phyloP scores from a whole-genome alignment of 78 protist species.

The Mastigamoeba balamuthi region DNA sequence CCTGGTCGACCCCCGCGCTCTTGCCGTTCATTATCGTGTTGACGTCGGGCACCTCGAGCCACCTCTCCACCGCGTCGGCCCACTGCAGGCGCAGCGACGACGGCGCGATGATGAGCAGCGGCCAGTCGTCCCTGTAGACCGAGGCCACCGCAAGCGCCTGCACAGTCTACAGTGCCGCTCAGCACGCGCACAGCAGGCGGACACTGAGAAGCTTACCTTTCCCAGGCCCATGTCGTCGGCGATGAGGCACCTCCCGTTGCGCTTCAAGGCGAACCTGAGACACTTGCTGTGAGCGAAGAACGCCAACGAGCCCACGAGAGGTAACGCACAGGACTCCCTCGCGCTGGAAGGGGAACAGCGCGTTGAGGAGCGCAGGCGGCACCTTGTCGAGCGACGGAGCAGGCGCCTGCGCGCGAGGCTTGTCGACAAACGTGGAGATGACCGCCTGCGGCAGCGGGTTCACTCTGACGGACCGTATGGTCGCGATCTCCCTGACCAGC shows the following conservation, averaged over 20 bases:
- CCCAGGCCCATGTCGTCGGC: neutral
- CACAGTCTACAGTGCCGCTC: neutral
- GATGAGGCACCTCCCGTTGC: neutral
- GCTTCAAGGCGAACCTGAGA: neutral
- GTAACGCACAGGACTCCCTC: neutral
- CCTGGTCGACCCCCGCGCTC: constrained; percentile 33
- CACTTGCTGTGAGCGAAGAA: no score
- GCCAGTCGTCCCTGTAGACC: constrained; percentile 31
- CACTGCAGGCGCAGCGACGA: constrained; percentile 35
- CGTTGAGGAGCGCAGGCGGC: no score
- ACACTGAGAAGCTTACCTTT: neutral
- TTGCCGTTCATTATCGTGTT: constrained; percentile 37
- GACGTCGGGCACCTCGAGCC: neutral
- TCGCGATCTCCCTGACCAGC: no score
- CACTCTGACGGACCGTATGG: no score
- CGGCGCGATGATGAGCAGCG: constrained; percentile 34
- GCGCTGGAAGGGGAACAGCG: neutral
- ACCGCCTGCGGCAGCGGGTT: no score
- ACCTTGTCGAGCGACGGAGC: no score
- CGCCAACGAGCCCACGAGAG: neutral
- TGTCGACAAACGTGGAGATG: no score
- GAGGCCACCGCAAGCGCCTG: constrained; percentile 32
- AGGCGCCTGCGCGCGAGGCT: no score
- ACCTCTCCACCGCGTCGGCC: constrained; percentile 26
- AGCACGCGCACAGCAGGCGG: neutral